These are phyloP conservation scores for Teratosphaeria nubilosa DNA, from an alignment of 2,329 filamentous ascomycete genomes.

Conservation along the genomic window DNA sequence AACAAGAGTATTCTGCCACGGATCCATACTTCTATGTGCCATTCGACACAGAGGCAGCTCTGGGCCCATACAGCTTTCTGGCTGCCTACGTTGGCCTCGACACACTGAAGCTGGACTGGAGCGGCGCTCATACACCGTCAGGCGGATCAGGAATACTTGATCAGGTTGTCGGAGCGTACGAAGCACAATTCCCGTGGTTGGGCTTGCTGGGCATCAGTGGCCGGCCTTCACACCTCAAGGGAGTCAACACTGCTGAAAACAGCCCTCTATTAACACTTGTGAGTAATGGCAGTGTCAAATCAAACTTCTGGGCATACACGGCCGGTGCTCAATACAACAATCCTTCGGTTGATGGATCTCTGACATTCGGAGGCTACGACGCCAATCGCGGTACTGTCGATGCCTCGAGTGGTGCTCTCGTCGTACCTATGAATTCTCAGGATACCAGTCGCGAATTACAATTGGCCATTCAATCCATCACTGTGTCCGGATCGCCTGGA, in stretches of 20 bases:
- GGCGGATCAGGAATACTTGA: neutral
- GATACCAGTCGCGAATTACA: conserved; percentile 3
- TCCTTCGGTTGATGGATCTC: conserved; percentile 1
- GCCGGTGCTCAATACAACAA: conserved; percentile 18
- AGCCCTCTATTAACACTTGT: neutral
- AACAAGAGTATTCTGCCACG: neutral
- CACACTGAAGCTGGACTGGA: neutral
- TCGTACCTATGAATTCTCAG: conserved; percentile 22
- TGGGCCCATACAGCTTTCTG: neutral
- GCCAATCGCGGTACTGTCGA: conserved; percentile 7
- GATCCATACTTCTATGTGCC: neutral
- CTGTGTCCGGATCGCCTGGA: neutral
- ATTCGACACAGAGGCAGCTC: neutral
- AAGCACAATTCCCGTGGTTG: neutral
- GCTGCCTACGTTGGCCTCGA: neutral
- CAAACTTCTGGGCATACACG: conserved; percentile 17
- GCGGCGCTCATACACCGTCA: neutral
- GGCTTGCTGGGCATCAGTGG: conserved; percentile 1
- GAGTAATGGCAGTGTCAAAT: neutral
- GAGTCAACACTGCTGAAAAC: neutral
- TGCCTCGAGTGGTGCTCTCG: conserved; percentile 8
- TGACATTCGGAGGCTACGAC: conserved; percentile 31
- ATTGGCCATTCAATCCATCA: neutral
- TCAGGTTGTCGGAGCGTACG: neutral
- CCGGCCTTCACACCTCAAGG: neutral